Base-by-base conservation (phyloP, 208 protist genomes). In the Acanthamoeba lugdunensis region DNA sequence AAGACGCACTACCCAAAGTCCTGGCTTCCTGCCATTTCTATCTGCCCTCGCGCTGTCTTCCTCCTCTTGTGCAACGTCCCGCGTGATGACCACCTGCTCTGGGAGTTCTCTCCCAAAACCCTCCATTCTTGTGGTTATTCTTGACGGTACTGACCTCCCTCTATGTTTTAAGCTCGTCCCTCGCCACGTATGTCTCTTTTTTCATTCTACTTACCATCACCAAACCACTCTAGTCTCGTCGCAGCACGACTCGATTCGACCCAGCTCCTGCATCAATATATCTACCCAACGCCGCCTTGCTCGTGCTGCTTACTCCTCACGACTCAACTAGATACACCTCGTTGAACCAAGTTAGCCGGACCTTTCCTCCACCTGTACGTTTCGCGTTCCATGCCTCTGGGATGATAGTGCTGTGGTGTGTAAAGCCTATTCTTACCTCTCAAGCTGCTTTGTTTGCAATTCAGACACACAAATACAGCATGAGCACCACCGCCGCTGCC, bases 51-150 rank as follows among this genome's bases (percentile, higher is more conserved):
- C 8, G 37, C 71, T 87, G 79, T 87, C 79, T 54, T 13, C 14
- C 33, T 87, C 28, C 28, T 87, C 79, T 54, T 56, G 79, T 11
- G 79, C 71, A 63, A 54, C 79, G 25, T 63, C 52, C 50, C n/a
- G 69, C 30, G 30, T 63, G 30, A 41, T 25, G 25, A 30, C 21
- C n/a, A 87, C 63, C 45, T 45, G 30, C 45, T 41, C 23, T 25
- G 79, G 50, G 79, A 63, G 79, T 87, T 87, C 79, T 87, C 79
- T 41, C 50, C 50, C 50, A 37, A 87, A 87, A 87, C 52, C 73
- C 73, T 81, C 73, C 41, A 54, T 28, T 54, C 23, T 87, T 63
- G 79, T 23, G 21, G 13, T 54, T 33, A 54, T 87, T 23, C 50
- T 87, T 87, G 79, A 11, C 48, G 61, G 48, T 87, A 23, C 16